These are phyloP conservation scores for Obelidium mucronatum DNA, from an alignment of 192 early-diverging fungal species.

Conservation along the genomic window DNA sequence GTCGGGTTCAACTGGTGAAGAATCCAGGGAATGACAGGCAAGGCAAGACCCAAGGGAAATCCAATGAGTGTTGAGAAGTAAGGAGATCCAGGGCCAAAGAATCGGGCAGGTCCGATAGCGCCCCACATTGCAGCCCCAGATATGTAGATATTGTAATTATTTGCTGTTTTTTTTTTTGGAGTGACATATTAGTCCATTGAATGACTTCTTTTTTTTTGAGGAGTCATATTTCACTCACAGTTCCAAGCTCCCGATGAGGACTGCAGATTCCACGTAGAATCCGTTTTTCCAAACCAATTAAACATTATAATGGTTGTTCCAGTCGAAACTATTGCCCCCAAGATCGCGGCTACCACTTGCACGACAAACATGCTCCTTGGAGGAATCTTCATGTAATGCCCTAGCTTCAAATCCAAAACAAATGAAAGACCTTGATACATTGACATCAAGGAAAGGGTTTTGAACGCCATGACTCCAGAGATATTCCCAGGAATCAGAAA, in stretches of 20 bases:
- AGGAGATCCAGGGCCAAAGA: constrained; percentile 56
- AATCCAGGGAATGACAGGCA: constrained; percentile 41
- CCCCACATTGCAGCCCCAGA: constrained; percentile 52
- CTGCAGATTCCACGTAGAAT: not conserved
- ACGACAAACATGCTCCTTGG: constrained; percentile 81
- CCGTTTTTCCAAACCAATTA: constrained; percentile 13
- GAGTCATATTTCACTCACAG: too few relatives aligned
- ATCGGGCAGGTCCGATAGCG: constrained; percentile 63
- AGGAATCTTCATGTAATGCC: constrained; percentile 77
- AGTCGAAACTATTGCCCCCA: constrained; percentile 69
- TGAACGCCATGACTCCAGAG: constrained; percentile 73
- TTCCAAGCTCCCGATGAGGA: constrained; percentile 41
- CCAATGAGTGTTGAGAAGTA: constrained; percentile 34
- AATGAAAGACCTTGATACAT: constrained; percentile 69
- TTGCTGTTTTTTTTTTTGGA: constrained; percentile 35
- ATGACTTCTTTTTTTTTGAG: too few relatives aligned
- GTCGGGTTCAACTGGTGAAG: constrained; percentile 31
- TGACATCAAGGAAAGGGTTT: constrained; percentile 68
- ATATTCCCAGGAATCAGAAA: constrained; percentile 64
- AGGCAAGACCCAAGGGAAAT: constrained; percentile 36
- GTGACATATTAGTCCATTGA: too few relatives aligned
- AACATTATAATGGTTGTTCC: constrained; percentile 47
- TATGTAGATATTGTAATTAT: constrained; percentile 28
- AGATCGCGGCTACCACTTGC: constrained; percentile 75
- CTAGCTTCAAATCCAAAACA: constrained; percentile 65